A percentile compares a stretch with the other conserved stretches of the same genome.
phyloP scores from a whole-genome alignment of 257 asterid species.

The Lycium barbarum region DNA sequence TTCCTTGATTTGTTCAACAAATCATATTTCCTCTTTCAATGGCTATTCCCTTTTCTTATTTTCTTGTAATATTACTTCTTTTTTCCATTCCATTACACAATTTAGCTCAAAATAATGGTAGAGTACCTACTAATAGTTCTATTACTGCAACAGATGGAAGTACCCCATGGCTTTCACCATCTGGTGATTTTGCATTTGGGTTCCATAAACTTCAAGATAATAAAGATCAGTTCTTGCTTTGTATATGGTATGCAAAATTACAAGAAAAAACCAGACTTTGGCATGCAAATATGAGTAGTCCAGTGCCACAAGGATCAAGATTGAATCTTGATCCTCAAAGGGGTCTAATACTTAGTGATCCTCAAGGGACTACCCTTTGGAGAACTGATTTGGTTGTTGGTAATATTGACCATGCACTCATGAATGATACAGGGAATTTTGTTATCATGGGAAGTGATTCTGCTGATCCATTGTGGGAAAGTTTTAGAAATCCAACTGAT shows the following conservation, averaged over 20 bases:
- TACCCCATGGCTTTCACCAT: conserved; percentile 68
- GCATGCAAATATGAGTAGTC: conserved; percentile 41
- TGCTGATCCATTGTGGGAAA: conserved; percentile 50
- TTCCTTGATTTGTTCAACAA: not conserved
- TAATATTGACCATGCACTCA: conserved; percentile 39
- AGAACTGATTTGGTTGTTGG: not conserved
- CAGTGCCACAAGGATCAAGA: conserved; percentile 53
- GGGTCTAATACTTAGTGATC: conserved; percentile 53
- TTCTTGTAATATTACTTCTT: conserved; percentile 32
- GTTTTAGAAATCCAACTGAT: conserved; percentile 45
- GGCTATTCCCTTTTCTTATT: not conserved
- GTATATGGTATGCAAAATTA: conserved; percentile 62
- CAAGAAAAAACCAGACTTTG: conserved; percentile 56
- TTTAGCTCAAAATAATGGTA: conserved; percentile 45
- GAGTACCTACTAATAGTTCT: conserved; percentile 32
- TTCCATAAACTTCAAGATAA: conserved; percentile 43
- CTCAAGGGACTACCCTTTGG: conserved; percentile 42
- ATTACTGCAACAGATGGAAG: conserved; percentile 44
- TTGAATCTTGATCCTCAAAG: conserved; percentile 37
- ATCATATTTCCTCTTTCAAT: conserved; percentile 28
- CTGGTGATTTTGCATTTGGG: conserved; percentile 66
- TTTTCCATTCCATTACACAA: conserved; percentile 27
- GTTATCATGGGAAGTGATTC: conserved; percentile 39
- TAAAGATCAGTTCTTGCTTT: conserved; percentile 47
- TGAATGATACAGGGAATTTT: conserved; percentile 69